phyloP scores from a whole-genome alignment of 1,139 yeast genomes.

The Candida glucosophila region DNA sequence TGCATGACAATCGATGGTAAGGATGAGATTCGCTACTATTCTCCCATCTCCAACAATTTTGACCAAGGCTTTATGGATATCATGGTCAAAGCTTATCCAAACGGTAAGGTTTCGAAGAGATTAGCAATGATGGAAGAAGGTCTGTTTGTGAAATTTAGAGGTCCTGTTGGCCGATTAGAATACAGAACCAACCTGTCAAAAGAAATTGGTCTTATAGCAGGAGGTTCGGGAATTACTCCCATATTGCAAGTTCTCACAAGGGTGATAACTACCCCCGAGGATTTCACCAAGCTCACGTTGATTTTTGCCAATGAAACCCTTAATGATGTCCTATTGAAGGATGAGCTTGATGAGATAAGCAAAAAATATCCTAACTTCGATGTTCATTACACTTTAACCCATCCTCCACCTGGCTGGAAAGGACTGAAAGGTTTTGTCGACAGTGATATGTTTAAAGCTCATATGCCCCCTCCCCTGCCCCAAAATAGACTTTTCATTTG shows the following conservation, averaged over 20 bases:
- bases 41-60: conserved; percentile 64
- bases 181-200: conserved; percentile 53
- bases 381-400: conserved; percentile 32
- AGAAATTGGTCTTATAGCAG: conserved; percentile 65
- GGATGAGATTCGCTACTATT: conserved; percentile 60
- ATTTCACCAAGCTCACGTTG: conserved; percentile 48
- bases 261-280: conserved; percentile 60
- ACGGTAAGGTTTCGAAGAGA: conserved; percentile 57
- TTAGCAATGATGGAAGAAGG: conserved; percentile 60
- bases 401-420: conserved; percentile 36
- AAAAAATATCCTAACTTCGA: conserved; percentile 52
- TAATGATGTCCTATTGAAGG: conserved; percentile 62
- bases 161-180: conserved; percentile 68
- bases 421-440: conserved; percentile 56
- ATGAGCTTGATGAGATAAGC: conserved; percentile 62
- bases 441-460: conserved; percentile 43
- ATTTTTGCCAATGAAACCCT: conserved; percentile 66
- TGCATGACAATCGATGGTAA: conserved; percentile 46
- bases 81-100: conserved; percentile 62
- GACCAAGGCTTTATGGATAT: conserved; percentile 70
- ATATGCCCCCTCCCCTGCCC: conserved; percentile 40
- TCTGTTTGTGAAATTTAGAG: conserved; percentile 60
- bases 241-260: conserved; percentile 59
- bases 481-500: conserved; percentile 55
- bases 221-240: conserved; percentile 79